A percentile compares a stretch with the other conserved stretches of the same genome.
Conservation (phyloP, 148 eudicot species). For the Nepenthes gracilis region DNA sequence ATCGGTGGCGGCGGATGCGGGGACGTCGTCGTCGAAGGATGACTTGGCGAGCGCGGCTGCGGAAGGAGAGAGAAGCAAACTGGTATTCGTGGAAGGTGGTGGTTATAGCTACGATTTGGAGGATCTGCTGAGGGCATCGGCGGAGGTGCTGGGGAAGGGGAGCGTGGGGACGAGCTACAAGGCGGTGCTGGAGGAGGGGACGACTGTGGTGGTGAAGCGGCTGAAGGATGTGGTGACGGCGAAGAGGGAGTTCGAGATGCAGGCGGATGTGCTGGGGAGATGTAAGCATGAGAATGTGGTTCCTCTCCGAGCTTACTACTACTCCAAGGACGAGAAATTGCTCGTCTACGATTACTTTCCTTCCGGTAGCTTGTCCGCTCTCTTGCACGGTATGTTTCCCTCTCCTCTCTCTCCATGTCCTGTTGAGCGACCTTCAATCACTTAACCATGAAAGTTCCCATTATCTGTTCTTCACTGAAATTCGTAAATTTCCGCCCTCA, state of each 20-base stretch:
- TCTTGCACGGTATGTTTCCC: conserved; percentile 23
- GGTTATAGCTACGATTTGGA: conserved; percentile 46
- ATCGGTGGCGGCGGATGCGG: conserved; percentile 33
- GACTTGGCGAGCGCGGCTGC: conserved; percentile 54
- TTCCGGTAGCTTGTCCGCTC: conserved; percentile 29
- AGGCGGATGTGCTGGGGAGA: conserved; percentile 43
- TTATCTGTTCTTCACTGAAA: no score
- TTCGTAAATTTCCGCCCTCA: no score
- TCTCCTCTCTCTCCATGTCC: background rate
- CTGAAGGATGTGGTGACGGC: conserved; percentile 40
- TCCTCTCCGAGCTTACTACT: conserved; percentile 45
- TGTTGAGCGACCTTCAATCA: background rate
- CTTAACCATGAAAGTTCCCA: no score
- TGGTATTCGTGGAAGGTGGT: conserved; percentile 32
- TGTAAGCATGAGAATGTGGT: conserved; percentile 48
- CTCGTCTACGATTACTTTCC: conserved; percentile 34
- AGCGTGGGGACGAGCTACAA: conserved; percentile 56
- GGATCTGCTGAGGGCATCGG: conserved; percentile 56
- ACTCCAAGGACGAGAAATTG: conserved; percentile 54
- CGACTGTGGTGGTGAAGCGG: conserved; percentile 63
- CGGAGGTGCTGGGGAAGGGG: conserved; percentile 63
- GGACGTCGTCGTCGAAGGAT: conserved; percentile 81
- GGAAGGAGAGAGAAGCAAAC: conserved; percentile 61
- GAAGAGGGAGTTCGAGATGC: conserved; percentile 40
- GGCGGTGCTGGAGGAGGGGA: conserved; percentile 70